phyloP scores from a whole-genome alignment of 768 basidiomycete genomes.

The Tylopilus subfusipes region DNA sequence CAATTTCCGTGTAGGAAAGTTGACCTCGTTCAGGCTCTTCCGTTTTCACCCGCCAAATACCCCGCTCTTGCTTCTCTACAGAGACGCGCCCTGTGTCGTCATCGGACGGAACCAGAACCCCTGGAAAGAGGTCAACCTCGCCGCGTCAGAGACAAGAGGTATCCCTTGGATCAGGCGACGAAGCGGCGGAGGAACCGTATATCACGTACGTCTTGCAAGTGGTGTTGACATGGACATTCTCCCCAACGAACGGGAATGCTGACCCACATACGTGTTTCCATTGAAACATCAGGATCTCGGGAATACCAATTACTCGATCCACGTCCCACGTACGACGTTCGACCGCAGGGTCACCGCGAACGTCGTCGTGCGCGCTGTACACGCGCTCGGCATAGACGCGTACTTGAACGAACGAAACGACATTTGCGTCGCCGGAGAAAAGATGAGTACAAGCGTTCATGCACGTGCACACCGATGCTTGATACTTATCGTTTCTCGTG shows the following conservation, averaged over 20 bases:
- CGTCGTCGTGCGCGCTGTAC: conserved; percentile 74
- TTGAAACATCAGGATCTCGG: conserved; percentile 74
- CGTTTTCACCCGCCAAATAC: conserved; percentile 62
- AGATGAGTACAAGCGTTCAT: conserved; percentile 63
- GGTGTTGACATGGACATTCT: no score
- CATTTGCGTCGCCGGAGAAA: conserved; percentile 76
- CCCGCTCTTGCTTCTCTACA: conserved; percentile 83
- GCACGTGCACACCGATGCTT: neutral
- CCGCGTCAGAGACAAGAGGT: conserved; percentile 44
- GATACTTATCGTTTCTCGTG: conserved; percentile 6
- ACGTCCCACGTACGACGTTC: conserved; percentile 78
- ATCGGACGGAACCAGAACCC: conserved; percentile 97
- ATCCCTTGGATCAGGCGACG: conserved; percentile 80
- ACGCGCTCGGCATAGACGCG: conserved; percentile 71
- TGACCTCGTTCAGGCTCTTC: conserved; percentile 58
- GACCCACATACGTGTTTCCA: neutral
- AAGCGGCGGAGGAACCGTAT: conserved; percentile 95
- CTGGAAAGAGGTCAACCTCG: conserved; percentile 93
- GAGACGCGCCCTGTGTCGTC: conserved; percentile 84
- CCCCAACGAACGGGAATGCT: neutral
- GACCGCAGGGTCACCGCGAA: conserved; percentile 75
- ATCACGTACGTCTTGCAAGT: conserved; percentile 78
- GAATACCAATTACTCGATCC: conserved; percentile 96
- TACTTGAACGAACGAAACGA: conserved; percentile 88
- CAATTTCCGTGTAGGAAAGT: conserved; percentile 27